Evolutionary conservation across 2,329 filamentous ascomycete species (phyloP).

Genomic region (Neopestalotiopsis sp.): DNA sequence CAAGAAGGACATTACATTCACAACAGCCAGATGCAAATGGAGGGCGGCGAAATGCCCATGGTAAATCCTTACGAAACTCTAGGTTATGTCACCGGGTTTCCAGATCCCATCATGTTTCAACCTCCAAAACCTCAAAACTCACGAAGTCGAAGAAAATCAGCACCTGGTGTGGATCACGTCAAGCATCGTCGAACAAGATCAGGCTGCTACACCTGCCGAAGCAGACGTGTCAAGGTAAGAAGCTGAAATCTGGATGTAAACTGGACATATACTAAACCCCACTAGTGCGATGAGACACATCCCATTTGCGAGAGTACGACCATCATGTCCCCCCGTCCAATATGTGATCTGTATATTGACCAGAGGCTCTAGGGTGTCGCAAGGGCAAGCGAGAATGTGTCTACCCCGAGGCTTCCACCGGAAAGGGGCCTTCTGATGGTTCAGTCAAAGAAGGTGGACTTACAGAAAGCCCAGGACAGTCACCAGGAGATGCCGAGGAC

Average conservation of each 20-base stretch:
- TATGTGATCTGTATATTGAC: slow-evolving; percentile 23
- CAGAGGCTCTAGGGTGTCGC: slow-evolving; percentile 69
- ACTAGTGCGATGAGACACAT: slow-evolving; percentile 85
- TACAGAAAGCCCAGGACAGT: slow-evolving; percentile 57
- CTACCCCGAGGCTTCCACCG: slow-evolving; percentile 74
- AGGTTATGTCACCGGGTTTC: slow-evolving; percentile 55
- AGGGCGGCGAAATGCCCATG: slow-evolving; percentile 37
- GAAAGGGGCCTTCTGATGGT: slow-evolving; percentile 42
- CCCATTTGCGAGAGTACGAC: slow-evolving; percentile 80
- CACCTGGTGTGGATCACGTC: slow-evolving; percentile 68
- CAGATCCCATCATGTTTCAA: slow-evolving; percentile 54
- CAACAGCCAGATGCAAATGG: slow-evolving; percentile 35
- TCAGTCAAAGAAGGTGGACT: slow-evolving; percentile 46
- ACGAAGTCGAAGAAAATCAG: slow-evolving; percentile 56
- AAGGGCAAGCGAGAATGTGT: slow-evolving; percentile 91
- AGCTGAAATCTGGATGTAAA: not conserved
- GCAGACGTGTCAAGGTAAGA: slow-evolving; percentile 79
- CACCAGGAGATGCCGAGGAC: slow-evolving; percentile 57
- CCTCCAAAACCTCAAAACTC: slow-evolving; percentile 49
- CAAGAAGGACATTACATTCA: slow-evolving; percentile 46
- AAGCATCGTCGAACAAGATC: slow-evolving; percentile 94
- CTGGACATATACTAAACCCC: slow-evolving; percentile 31
- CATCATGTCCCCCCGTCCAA: slow-evolving; percentile 17
- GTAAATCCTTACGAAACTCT: slow-evolving; percentile 50
- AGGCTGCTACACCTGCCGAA: slow-evolving; percentile 90